These are phyloP conservation scores for Yarrowia yakushimensis DNA, from an alignment of 805 yeast genomes.

Conservation along the genomic window DNA sequence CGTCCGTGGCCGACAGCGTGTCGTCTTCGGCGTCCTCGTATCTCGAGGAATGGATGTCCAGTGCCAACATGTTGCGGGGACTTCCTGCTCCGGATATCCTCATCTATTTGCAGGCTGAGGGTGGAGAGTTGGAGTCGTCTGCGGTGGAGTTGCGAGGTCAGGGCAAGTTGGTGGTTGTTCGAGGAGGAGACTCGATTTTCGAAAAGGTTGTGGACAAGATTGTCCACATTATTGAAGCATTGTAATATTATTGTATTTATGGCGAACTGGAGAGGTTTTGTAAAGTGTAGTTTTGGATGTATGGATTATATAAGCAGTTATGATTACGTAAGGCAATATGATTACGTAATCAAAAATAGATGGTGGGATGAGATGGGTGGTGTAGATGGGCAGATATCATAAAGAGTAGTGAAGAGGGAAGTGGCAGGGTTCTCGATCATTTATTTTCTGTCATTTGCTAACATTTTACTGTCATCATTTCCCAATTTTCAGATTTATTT, in stretches of 20 bases:
- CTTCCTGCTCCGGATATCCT: slow-evolving; percentile 33
- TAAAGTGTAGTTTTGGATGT: no score
- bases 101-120: slow-evolving; percentile 30
- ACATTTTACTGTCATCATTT: no score
- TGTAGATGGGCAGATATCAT: no score
- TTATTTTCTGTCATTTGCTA: no score
- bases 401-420: no score
- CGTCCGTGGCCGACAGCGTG: neutral
- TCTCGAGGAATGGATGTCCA: slow-evolving; percentile 30
- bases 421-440: no score
- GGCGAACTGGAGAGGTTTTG: no score
- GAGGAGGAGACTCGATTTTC: slow-evolving; percentile 29
- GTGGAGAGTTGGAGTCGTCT: slow-evolving; percentile 30
- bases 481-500: no score
- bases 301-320: no score
- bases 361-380: no score
- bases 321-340: no score
- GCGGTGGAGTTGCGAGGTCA: slow-evolving; percentile 30
- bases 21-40: neutral
- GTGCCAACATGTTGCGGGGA: slow-evolving; percentile 31
- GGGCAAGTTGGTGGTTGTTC: slow-evolving; percentile 30
- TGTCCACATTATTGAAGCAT: slow-evolving; percentile 8
- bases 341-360: no score
- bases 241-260: slow-evolving; percentile 6
- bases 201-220: slow-evolving; percentile 30